A percentile compares a stretch with the other conserved stretches of the same genome.
These are phyloP conservation scores for Eucalyptus sp. DNA, from an alignment of 345 rosid genomes.

Conservation along the genomic window DNA sequence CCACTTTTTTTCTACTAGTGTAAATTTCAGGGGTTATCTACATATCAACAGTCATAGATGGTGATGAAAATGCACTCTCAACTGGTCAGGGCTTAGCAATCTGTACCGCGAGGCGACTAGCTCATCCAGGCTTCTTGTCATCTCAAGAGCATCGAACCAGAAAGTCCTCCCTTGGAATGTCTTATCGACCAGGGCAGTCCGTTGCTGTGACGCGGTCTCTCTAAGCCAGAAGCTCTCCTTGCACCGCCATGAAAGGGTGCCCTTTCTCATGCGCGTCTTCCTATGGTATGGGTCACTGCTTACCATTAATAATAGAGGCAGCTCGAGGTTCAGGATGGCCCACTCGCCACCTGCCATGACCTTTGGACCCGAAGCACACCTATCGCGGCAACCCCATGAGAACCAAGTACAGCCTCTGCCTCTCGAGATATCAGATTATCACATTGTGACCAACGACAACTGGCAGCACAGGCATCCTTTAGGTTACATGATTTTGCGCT, in stretches of 20 bases:
- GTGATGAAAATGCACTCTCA: conserved; percentile 14
- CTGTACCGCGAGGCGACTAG: conserved; percentile 54
- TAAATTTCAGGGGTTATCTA: too few species aligned
- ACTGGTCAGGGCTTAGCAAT: conserved; percentile 66
- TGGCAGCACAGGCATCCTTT: neutral
- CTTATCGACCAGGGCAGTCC: conserved; percentile 68
- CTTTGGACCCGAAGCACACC: conserved; percentile 13
- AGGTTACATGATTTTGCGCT: too few species aligned
- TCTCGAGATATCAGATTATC: neutral
- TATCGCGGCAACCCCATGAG: too few species aligned
- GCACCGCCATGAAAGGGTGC: too few species aligned
- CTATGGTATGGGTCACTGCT: conserved; percentile 40
- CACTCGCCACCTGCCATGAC: conserved; percentile 16
- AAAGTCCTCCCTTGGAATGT: conserved; percentile 94
- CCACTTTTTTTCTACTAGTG: too few species aligned
- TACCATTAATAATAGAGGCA: neutral
- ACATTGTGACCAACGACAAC: neutral
- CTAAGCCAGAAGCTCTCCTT: conserved; percentile 88
- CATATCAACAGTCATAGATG: too few species aligned
- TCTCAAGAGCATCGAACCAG: conserved; percentile 63
- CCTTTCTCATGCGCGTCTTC: neutral
- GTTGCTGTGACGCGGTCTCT: conserved; percentile 77
- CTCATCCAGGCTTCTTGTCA: conserved; percentile 43
- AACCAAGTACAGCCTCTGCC: too few species aligned
- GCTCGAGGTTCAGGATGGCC: conserved; percentile 6